phyloP scores from a whole-genome alignment of 2,329 filamentous ascomycete species.

The Graphiopsis chlorocephala region DNA sequence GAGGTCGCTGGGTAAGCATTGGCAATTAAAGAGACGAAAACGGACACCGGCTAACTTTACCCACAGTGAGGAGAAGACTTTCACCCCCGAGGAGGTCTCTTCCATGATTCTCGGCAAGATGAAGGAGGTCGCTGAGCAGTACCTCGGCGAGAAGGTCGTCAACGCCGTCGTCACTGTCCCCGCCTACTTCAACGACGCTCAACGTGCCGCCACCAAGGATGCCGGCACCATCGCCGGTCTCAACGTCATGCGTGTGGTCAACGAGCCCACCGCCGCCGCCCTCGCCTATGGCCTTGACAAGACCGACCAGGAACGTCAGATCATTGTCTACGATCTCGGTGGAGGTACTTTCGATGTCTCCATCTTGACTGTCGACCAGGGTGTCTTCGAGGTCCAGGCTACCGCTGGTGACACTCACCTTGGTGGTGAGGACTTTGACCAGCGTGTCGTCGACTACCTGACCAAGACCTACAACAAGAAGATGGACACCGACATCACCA shows the following conservation, averaged over 20 bases:
- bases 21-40: slow-evolving; percentile 9
- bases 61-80: slow-evolving; percentile 57
- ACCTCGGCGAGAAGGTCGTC: slow-evolving; percentile 85
- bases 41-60: slow-evolving; percentile 16
- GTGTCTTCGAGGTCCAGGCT: slow-evolving; percentile 98
- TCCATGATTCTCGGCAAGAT: slow-evolving; percentile 82
- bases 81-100: slow-evolving; percentile 77
- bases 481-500: slow-evolving; percentile 85
- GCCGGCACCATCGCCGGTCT: slow-evolving; percentile 94
- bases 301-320: slow-evolving; percentile 78
- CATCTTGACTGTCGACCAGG: slow-evolving; percentile 93
- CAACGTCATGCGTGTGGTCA: slow-evolving; percentile 95
- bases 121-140: slow-evolving; percentile 96
- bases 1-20: slow-evolving; percentile 55
- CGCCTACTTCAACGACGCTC: slow-evolving; percentile 98
- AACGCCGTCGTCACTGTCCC: slow-evolving; percentile 97
- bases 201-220: slow-evolving; percentile 97
- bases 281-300: slow-evolving; percentile 96
- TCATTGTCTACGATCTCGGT: slow-evolving; percentile 96
- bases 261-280: slow-evolving; percentile 94
- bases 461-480: slow-evolving; percentile 99
- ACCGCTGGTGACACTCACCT: slow-evolving; percentile 98
- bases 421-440: slow-evolving; percentile 98
- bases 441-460: slow-evolving; percentile 94
- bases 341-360: slow-evolving; percentile 99